These are phyloP conservation scores for Malus sylvestris DNA, from an alignment of 306 rosid genomes.

Conservation along the genomic window DNA sequence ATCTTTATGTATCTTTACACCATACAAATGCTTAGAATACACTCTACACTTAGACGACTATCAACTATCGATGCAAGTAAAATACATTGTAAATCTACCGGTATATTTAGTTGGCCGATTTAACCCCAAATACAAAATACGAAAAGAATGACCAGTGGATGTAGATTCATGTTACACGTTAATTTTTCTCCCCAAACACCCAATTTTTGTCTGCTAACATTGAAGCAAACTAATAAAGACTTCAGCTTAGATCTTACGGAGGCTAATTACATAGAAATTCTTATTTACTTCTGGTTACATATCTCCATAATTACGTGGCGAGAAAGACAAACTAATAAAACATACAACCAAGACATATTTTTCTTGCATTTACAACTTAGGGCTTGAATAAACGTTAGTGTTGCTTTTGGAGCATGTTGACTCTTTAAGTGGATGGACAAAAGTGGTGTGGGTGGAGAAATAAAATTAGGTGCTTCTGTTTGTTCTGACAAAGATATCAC, in stretches of 20 bases:
- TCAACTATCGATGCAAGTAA: neutral
- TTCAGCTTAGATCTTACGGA: neutral
- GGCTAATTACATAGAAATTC: too few relatives aligned
- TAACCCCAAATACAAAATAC: neutral
- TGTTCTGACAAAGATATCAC: neutral
- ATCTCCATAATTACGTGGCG: too few relatives aligned
- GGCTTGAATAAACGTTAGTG: neutral
- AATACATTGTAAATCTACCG: neutral
- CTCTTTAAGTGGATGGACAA: neutral
- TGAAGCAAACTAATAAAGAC: neutral
- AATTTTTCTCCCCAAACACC: neutral
- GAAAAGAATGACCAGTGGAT: neutral
- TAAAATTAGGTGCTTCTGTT: neutral
- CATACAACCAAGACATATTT: neutral
- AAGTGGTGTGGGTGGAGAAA: neutral
- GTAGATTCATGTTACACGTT: neutral
- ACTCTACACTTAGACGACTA: neutral
- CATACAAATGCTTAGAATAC: neutral
- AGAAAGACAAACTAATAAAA: too few relatives aligned
- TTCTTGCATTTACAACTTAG: neutral
- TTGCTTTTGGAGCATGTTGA: neutral
- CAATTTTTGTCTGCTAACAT: too few relatives aligned
- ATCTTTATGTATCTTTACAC: neutral
- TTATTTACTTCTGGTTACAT: too few relatives aligned
- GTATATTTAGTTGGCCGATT: neutral